These are phyloP conservation scores for Pythium brachiatum DNA, from an alignment of 352 stramenopile genomes.

Conservation along the genomic window DNA sequence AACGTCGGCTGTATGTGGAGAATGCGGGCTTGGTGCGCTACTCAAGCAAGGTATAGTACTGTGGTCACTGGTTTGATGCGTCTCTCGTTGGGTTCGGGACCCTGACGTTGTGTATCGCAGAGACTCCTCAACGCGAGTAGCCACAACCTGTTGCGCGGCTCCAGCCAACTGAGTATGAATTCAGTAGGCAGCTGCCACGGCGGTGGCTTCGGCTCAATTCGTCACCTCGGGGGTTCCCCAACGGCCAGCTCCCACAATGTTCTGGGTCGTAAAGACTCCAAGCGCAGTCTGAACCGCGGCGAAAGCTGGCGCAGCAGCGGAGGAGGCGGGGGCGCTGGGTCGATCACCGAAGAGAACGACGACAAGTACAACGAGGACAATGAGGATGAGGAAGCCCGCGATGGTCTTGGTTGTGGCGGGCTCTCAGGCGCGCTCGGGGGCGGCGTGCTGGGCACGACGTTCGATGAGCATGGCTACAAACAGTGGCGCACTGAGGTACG, in stretches of 20 bases:
- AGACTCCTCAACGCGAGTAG: conserved; percentile 16
- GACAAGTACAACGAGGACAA: conserved; percentile 25
- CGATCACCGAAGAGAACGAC: conserved; percentile 21
- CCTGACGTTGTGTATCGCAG: background rate
- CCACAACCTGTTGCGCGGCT: conserved; percentile 4
- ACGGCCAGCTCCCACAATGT: conserved; percentile 3
- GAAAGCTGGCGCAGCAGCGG: conserved; percentile 22
- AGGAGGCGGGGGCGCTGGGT: conserved; percentile 14
- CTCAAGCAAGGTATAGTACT: conserved; percentile 26
- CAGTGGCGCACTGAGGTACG: conserved; percentile 57
- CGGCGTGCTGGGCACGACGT: conserved; percentile 38
- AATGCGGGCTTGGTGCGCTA: conserved; percentile 13
- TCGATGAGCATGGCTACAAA: conserved; percentile 62
- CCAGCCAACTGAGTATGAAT: conserved; percentile 9
- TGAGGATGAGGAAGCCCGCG: conserved; percentile 3
- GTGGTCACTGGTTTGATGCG: too few species aligned
- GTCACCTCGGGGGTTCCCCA: conserved; percentile 2
- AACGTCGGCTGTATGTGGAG: conserved; percentile 23
- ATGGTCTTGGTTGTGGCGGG: conserved; percentile 14
- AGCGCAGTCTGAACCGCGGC: conserved; percentile 19
- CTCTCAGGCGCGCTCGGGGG: background rate
- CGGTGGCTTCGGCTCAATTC: background rate
- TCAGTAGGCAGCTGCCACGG: background rate
- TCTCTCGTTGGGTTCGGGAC: too few species aligned
- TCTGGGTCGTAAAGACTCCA: conserved; percentile 28